These are phyloP conservation scores for Cucurbita argyrosperma DNA, from an alignment of 306 rosid species.

Conservation along the genomic window DNA sequence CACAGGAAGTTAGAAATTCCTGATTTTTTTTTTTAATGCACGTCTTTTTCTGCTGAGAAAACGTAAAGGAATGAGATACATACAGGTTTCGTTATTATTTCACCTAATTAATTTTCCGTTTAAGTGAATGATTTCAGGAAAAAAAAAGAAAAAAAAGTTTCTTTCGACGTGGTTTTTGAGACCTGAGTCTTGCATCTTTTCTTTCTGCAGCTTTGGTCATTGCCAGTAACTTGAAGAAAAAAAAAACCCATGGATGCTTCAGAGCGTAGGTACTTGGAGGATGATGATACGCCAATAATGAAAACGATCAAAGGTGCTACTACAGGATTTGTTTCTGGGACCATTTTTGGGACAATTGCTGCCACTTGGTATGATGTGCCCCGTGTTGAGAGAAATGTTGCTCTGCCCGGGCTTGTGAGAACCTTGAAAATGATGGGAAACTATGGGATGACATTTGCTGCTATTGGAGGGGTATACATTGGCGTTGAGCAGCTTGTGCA, in stretches of 20 bases:
- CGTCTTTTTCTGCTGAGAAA: neutral
- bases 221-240: neutral
- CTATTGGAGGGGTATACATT: slow-evolving; percentile 89
- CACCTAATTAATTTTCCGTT: neutral
- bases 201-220: slow-evolving; percentile 4
- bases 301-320: slow-evolving; percentile 84
- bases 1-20: neutral
- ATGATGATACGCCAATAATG: slow-evolving; percentile 51
- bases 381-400: slow-evolving; percentile 91
- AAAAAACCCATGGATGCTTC: slow-evolving; percentile 43
- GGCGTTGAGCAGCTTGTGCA: slow-evolving; percentile 83
- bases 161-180: too few relatives aligned
- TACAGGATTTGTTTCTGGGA: slow-evolving; percentile 65
- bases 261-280: slow-evolving; percentile 88
- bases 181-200: neutral
- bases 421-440: slow-evolving; percentile 90
- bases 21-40: neutral
- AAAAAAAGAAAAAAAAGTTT: too few relatives aligned
- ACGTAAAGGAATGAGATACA: neutral
- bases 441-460: slow-evolving; percentile 82
- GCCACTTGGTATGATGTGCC: slow-evolving; percentile 95
- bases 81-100: neutral
- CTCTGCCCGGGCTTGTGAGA: slow-evolving; percentile 83
- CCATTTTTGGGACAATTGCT: slow-evolving; percentile 72
- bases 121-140: neutral